Conservation (phyloP, 139 green algal genomes). For the Dunaliella primolecta region DNA sequence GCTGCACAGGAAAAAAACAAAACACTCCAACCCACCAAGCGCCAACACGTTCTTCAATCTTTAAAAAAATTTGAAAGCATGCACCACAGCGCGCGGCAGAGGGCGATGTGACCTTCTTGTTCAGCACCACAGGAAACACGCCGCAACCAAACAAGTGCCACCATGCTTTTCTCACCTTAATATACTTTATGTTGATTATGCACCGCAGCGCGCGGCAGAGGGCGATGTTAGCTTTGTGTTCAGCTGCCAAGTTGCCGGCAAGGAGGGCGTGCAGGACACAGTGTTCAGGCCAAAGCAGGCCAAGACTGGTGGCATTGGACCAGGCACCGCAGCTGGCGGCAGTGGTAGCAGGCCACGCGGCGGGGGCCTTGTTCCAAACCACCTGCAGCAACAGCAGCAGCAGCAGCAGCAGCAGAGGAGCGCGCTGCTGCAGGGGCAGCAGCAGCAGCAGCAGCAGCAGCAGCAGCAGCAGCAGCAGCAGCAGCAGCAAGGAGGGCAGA, state of each 20-base stretch:
- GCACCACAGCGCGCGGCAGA: constrained; percentile 21
- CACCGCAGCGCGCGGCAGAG: constrained; percentile 22
- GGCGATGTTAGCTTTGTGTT: constrained; percentile 88
- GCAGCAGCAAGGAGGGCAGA: constrained; percentile 4
- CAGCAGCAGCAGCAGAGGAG: constrained; percentile 6
- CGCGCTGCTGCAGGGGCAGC: neutral
- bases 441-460: constrained; percentile 6
- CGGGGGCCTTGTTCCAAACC: too few relatives aligned
- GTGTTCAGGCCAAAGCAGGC: constrained; percentile 1
- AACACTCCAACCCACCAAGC: too few relatives aligned
- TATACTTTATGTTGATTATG: too few relatives aligned
- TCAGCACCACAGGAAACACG: constrained; percentile 75
- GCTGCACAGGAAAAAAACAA: too few relatives aligned
- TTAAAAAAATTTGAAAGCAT: too few relatives aligned
- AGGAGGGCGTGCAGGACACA: constrained; percentile 15
- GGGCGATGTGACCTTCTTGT: constrained; percentile 83
- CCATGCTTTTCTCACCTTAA: too few relatives aligned
- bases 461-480: constrained; percentile 9
- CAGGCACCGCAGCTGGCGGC: too few relatives aligned
- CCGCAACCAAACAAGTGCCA: too few relatives aligned
- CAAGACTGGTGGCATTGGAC: neutral
- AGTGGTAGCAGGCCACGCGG: too few relatives aligned
- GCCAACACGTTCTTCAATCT: too few relatives aligned
- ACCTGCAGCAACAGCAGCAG: constrained; percentile 14
- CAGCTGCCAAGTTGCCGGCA: constrained; percentile 65